Base-by-base conservation (phyloP, 2,329 filamentous ascomycete genomes). In the Pezicula rhizophila region DNA sequence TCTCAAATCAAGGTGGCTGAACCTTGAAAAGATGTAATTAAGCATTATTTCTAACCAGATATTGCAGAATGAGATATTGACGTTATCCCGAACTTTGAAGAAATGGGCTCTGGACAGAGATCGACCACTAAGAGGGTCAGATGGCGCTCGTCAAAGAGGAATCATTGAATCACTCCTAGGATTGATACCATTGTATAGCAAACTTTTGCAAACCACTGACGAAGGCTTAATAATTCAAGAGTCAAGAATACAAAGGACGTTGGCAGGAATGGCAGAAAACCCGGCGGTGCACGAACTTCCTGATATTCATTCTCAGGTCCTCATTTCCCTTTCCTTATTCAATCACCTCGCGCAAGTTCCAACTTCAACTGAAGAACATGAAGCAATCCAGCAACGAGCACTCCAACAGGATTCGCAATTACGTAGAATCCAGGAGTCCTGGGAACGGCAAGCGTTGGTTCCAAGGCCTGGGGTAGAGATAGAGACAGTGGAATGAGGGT, bases 1-100 rank as follows among this genome's bases (percentile, higher is more conserved):
- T 47, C 25, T 42, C 42, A 31, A 20, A 44, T 55, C 14, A 45
- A 51, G 48, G 47, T 49, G 37, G 47, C 42, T 45, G 38, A 43
- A 42, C 47, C 28, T 26, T 44, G 41, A 45, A 18, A 38, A 45
- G 23, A 45, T 49, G 47, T 49, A 49, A 35, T 41, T 49, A 49
- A 31, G 18, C 20, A 46, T 14, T 37, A 23, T 44, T 26, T 49
- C 47, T 49, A 42, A 49, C 47, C 14, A 39, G 14, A 45, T n/a
- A 26, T 40, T 18, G 38, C 47, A 49, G 47, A 39, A 49, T 25
- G 41, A 49, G 33, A 37, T 49, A 45, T 38, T 45, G 34, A 28
- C 20, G 37, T 31, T 43, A 20, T 26, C 14, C 10, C 15, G n/a
- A 14, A 18, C 20, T 28, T 33, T 38, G 17, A 35, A 44, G 23